Percentiles rank a stretch among this genome's conserved stretches.
These are phyloP conservation scores for Entomortierella chlamydospora DNA, from an alignment of 192 early-diverging fungal genomes.

Conservation along the genomic window DNA sequence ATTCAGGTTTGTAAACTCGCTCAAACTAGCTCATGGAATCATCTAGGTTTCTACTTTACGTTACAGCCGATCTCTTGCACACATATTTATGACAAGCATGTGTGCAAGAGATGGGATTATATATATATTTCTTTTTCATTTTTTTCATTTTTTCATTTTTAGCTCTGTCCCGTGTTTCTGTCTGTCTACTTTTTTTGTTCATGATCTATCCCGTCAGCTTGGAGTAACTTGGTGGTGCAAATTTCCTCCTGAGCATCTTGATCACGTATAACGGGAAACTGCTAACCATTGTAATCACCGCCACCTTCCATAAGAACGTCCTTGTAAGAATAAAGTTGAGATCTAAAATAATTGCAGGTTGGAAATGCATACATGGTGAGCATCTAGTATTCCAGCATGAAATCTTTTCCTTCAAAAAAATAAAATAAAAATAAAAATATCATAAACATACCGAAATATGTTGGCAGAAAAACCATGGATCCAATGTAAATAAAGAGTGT, in stretches of 20 bases:
- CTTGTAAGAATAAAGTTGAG: slow-evolving; percentile 85
- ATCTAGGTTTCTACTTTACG: no score
- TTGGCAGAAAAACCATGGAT: slow-evolving; percentile 90
- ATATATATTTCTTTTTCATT: no score
- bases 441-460: slow-evolving; percentile 84
- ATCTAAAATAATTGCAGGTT: slow-evolving; percentile 60
- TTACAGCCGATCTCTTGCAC: no score
- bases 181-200: no score
- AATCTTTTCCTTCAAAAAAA: slow-evolving; percentile 1
- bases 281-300: slow-evolving; percentile 88
- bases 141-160: no score
- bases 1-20: no score
- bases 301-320: slow-evolving; percentile 91
- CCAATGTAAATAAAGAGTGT: slow-evolving; percentile 87
- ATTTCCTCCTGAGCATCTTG: slow-evolving; percentile 80
- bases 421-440: background rate
- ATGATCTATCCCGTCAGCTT: slow-evolving; percentile 70
- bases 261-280: slow-evolving; percentile 89
- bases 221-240: slow-evolving; percentile 90
- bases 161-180: no score
- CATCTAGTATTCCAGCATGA: no score
- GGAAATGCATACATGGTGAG: slow-evolving; percentile 4
- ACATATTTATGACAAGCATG: no score
- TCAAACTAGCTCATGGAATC: no score
- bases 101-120: no score